Evolutionary conservation across 352 stramenopile genomes (phyloP).

Genomic region (Bremia lactucae): DNA sequence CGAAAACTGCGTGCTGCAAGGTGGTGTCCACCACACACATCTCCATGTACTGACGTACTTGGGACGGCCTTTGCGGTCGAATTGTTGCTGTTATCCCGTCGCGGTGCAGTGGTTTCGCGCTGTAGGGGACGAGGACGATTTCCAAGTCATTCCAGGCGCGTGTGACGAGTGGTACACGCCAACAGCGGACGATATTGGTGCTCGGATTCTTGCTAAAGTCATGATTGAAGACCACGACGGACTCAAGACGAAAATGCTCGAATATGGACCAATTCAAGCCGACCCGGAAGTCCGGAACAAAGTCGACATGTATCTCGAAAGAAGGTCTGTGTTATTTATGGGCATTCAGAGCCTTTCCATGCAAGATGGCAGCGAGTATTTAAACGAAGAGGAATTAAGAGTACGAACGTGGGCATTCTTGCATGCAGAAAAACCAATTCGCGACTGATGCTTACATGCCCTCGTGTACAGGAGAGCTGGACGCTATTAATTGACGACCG

Average conservation of each 20-base stretch:
- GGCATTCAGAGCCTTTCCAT: slow-evolving; percentile 40
- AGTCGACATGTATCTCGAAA: slow-evolving; percentile 76
- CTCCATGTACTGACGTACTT: slow-evolving; percentile 70
- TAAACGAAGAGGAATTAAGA: slow-evolving; percentile 45
- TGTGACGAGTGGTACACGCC: slow-evolving; percentile 71
- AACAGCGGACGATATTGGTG: slow-evolving; percentile 70
- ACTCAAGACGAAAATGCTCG: slow-evolving; percentile 68
- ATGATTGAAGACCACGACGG: slow-evolving; percentile 63
- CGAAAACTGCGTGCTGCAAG: slow-evolving; percentile 64
- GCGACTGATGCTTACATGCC: too few relatives aligned
- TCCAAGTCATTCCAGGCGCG: slow-evolving; percentile 55
- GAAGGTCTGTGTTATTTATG: slow-evolving; percentile 78
- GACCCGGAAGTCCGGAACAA: slow-evolving; percentile 77
- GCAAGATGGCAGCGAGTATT: slow-evolving; percentile 47
- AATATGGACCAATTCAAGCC: slow-evolving; percentile 76
- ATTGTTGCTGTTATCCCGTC: slow-evolving; percentile 63
- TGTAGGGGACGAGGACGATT: slow-evolving; percentile 50
- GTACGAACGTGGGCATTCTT: slow-evolving; percentile 18
- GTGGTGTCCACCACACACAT: slow-evolving; percentile 76
- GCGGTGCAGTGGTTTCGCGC: slow-evolving; percentile 69
- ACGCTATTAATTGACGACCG: slow-evolving; percentile 73
- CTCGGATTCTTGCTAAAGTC: slow-evolving; percentile 62
- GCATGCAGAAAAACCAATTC: too few relatives aligned
- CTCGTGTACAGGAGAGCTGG: slow-evolving; percentile 62
- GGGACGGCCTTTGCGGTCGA: slow-evolving; percentile 40